phyloP scores from a whole-genome alignment of 331 rosid genomes.

The Prunus yedoensis region DNA sequence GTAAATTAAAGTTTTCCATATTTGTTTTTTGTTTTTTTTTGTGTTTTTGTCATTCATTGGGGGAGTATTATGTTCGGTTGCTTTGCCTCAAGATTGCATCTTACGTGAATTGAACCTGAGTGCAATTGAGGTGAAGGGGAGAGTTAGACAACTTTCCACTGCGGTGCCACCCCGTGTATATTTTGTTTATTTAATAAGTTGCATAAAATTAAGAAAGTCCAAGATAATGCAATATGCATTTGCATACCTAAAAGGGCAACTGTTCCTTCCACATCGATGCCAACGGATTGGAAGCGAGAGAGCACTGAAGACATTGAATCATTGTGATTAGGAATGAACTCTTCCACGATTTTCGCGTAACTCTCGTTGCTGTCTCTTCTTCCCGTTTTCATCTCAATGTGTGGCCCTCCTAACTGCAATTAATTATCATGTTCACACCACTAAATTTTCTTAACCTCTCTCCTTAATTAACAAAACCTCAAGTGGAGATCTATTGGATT shows the following conservation, averaged over 20 bases:
- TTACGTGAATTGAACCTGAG: no score
- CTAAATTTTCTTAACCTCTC: background rate
- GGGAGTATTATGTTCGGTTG: no score
- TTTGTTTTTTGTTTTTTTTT: no score
- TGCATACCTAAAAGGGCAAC: slow-evolving; percentile 73
- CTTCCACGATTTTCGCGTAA: slow-evolving; percentile 34
- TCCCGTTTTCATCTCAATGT: slow-evolving; percentile 70
- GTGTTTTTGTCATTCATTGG: no score
- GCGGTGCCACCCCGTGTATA: no score
- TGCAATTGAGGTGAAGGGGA: rapidly evolving
- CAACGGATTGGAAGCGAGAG: slow-evolving; percentile 66
- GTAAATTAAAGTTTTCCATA: no score
- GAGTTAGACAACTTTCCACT: no score
- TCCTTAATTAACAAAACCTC: no score
- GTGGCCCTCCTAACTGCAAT: slow-evolving; percentile 77
- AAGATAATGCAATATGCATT: background rate
- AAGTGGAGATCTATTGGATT: no score
- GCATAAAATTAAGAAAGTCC: background rate
- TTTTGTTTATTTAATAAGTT: no score
- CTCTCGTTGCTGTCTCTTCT: slow-evolving; percentile 73
- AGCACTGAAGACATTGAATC: slow-evolving; percentile 62
- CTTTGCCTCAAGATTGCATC: no score
- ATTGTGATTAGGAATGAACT: slow-evolving; percentile 68
- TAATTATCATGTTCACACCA: background rate
- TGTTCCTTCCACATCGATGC: slow-evolving; percentile 62